A percentile compares a stretch with the other conserved stretches of the same genome.
Evolutionary conservation across 352 stramenopile genomes (phyloP).

Genomic region (Saprolegnia diclina): DNA sequence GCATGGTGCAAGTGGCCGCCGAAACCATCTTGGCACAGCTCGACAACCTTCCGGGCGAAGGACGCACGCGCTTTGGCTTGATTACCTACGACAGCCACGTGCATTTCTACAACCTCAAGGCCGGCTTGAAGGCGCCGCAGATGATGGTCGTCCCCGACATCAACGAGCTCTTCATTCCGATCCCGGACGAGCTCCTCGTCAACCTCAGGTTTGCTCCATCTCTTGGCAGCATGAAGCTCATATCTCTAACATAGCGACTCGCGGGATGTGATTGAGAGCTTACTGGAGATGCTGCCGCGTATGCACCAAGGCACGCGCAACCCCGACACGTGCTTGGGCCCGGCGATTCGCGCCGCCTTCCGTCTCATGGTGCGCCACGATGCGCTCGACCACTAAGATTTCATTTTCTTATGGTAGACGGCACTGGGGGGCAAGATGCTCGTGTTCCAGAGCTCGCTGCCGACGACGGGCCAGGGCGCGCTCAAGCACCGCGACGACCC

Average conservation of each 20-base stretch:
- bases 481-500: conserved; percentile 82
- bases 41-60: conserved; percentile 63
- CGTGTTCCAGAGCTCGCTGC: conserved; percentile 82
- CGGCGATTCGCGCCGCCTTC: conserved; percentile 93
- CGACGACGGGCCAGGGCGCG: conserved; percentile 64
- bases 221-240: too few species aligned
- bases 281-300: conserved; percentile 92
- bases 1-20: conserved; percentile 59
- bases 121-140: conserved; percentile 61
- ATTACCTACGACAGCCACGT: conserved; percentile 81
- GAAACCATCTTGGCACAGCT: conserved; percentile 79
- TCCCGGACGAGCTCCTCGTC: conserved; percentile 96
- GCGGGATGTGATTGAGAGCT: conserved; percentile 89
- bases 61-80: conserved; percentile 76
- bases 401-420: conserved; percentile 38
- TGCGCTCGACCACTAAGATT: conserved; percentile 47
- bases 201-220: conserved; percentile 73
- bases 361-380: conserved; percentile 94
- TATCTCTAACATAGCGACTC: conserved; percentile 63
- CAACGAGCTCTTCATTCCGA: conserved; percentile 86
- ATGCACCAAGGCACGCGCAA: conserved; percentile 82
- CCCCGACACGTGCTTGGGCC: conserved; percentile 72
- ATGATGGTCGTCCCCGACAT: conserved; percentile 88
- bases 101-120: conserved; percentile 88
- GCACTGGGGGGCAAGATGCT: conserved; percentile 86